Evolutionary conservation across 345 rosid species (phyloP).

Genomic region (Lumnitzera racemosa): DNA sequence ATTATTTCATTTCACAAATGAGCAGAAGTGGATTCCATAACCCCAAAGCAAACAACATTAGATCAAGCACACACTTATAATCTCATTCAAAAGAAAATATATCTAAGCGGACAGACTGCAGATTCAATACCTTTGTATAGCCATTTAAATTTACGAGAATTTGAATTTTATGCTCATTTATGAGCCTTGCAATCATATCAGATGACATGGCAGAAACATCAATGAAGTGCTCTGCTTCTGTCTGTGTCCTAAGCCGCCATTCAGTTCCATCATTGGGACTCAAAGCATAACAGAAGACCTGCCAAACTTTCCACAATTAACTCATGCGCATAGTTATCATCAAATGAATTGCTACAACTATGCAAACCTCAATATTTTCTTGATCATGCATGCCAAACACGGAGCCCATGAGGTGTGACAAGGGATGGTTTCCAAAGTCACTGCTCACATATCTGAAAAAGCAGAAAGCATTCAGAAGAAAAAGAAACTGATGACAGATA

Average conservation of each 20-base stretch:
- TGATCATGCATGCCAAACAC: conserved; percentile 96
- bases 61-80: no score
- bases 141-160: conserved; percentile 91
- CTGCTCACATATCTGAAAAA: conserved; percentile 61
- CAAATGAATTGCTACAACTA: neutral
- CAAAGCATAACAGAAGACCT: conserved; percentile 96
- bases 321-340: neutral
- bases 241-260: conserved; percentile 88
- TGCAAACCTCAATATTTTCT: conserved; percentile 78
- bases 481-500: neutral
- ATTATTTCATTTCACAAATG: no score
- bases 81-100: no score
- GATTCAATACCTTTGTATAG: conserved; percentile 67
- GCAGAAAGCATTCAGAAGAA: neutral
- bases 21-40: no score
- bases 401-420: conserved; percentile 99
- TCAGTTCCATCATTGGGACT: conserved; percentile 94
- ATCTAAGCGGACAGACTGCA: neutral
- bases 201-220: conserved; percentile 90
- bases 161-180: conserved; percentile 82
- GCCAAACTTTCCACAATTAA: conserved; percentile 7
- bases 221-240: conserved; percentile 87
- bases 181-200: conserved; percentile 74
- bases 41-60: no score
- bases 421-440: conserved; percentile 95